Conservation (phyloP, 331 rosid genomes). For the Rosa hybrid region DNA sequence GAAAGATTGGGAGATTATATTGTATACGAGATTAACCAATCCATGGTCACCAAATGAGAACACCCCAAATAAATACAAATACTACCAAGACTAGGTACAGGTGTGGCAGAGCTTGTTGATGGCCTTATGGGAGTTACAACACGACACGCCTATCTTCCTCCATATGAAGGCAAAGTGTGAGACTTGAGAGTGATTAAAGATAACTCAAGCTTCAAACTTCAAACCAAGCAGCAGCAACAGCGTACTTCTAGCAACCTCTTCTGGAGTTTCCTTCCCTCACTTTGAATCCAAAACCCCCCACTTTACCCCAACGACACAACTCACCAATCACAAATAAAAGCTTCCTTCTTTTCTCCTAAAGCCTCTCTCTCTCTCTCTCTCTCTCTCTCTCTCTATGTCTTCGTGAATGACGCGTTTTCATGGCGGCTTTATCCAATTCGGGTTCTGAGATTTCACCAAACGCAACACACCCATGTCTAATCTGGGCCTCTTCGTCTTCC, state of each 20-base stretch:
- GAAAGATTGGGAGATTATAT: too few species aligned
- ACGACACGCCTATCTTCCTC: slow-evolving; percentile 1
- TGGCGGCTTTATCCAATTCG: slow-evolving; percentile 49
- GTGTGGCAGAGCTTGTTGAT: not conserved
- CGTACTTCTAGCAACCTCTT: not conserved
- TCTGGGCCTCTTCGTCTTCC: slow-evolving; percentile 29
- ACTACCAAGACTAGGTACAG: not conserved
- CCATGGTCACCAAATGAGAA: too few species aligned
- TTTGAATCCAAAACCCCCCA: not conserved
- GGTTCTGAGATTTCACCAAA: slow-evolving; percentile 22
- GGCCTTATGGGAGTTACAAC: not conserved
- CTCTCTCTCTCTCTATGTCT: not conserved
- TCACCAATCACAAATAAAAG: not conserved
- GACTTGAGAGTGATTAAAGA: not conserved
- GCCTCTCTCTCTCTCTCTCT: not conserved
- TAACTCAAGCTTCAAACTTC: slow-evolving; percentile 17
- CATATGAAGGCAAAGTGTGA: not conserved
- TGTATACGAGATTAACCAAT: too few species aligned
- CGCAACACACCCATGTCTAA: slow-evolving; percentile 41
- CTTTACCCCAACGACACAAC: slow-evolving; percentile 1
- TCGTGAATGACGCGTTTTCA: slow-evolving; percentile 47
- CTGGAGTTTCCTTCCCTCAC: not conserved
- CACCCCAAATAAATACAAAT: not conserved
- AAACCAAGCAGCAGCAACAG: not conserved
- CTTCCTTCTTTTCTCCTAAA: not conserved